phyloP scores from a whole-genome alignment of 106 monocot genomes.

The Dioscorea alata region DNA sequence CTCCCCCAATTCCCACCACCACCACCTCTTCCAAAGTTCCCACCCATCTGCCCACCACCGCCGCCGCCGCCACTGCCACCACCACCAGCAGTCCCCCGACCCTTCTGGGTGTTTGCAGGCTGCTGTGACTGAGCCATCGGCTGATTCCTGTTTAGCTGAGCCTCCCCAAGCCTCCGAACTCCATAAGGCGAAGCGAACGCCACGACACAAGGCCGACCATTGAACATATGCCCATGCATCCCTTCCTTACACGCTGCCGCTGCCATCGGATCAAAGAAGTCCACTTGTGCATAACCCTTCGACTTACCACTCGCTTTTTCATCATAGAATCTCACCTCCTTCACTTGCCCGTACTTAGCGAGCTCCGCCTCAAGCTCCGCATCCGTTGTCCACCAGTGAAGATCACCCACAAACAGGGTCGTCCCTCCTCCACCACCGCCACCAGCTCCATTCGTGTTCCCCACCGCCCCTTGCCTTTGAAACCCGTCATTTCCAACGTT shows the following conservation, averaged over 20 bases:
- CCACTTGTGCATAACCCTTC: constrained; percentile 88
- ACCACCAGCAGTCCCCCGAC: constrained; percentile 26
- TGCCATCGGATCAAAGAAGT: constrained; percentile 62
- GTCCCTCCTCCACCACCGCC: constrained; percentile 18
- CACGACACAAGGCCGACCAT: constrained; percentile 71
- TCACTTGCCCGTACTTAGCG: constrained; percentile 70
- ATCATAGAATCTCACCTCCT: constrained; percentile 82
- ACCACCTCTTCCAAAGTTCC: constrained; percentile 30
- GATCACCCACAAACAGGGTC: constrained; percentile 64
- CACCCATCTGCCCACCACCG: constrained; percentile 1
- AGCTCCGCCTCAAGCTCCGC: constrained; percentile 74
- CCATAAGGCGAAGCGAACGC: constrained; percentile 57
- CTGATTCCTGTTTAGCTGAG: constrained; percentile 49
- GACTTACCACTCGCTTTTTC: constrained; percentile 95
- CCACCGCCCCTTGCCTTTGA: background rate
- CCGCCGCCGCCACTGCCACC: background rate
- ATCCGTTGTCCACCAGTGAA: constrained; percentile 94
- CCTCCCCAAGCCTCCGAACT: constrained; percentile 56
- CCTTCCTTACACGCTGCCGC: constrained; percentile 73
- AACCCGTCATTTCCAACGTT: constrained; percentile 13
- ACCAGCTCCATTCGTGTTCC: constrained; percentile 1
- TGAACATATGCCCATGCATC: constrained; percentile 76
- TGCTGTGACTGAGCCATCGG: constrained; percentile 14
- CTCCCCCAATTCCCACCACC: constrained; percentile 36
- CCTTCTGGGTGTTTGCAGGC: constrained; percentile 12